phyloP scores from a whole-genome alignment of 169 alveolate genomes.

The Plasmodium fragile region DNA sequence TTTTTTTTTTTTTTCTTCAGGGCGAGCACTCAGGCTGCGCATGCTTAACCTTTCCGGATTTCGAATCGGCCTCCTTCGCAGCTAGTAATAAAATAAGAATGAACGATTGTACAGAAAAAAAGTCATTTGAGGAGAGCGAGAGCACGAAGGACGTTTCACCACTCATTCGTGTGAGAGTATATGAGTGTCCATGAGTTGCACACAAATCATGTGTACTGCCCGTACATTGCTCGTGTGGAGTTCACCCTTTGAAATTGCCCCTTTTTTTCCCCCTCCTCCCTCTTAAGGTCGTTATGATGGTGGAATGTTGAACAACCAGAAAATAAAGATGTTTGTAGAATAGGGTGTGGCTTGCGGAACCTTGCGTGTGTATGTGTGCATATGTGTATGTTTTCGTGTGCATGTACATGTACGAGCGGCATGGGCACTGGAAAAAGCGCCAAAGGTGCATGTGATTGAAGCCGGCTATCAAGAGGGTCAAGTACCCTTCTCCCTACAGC shows the following conservation, averaged over 20 bases:
- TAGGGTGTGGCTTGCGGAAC: conserved; percentile 11
- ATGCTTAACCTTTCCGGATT: conserved; percentile 53
- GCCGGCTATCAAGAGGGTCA: neutral
- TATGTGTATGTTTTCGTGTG: neutral
- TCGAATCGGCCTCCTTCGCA: conserved; percentile 60
- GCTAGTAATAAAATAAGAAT: conserved; percentile 48
- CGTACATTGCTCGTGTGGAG: neutral
- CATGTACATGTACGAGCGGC: neutral
- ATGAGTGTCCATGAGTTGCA: neutral
- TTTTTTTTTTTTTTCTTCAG: conserved; percentile 5
- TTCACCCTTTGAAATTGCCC: neutral
- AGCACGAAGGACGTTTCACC: neutral
- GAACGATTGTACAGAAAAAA: neutral
- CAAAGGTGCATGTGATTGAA: neutral
- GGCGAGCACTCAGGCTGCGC: conserved; percentile 75
- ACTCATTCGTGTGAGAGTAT: neutral
- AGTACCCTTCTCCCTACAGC: neutral
- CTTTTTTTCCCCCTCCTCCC: conserved; percentile 27
- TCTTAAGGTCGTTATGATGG: conserved; percentile 61
- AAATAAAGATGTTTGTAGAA: conserved; percentile 69
- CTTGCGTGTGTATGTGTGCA: neutral
- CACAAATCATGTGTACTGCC: neutral
- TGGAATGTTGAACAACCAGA: conserved; percentile 63
- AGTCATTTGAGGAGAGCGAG: neutral
- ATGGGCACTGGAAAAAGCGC: neutral